These are phyloP conservation scores for Amanita fuliginea DNA, from an alignment of 768 basidiomycete species.

Conservation along the genomic window DNA sequence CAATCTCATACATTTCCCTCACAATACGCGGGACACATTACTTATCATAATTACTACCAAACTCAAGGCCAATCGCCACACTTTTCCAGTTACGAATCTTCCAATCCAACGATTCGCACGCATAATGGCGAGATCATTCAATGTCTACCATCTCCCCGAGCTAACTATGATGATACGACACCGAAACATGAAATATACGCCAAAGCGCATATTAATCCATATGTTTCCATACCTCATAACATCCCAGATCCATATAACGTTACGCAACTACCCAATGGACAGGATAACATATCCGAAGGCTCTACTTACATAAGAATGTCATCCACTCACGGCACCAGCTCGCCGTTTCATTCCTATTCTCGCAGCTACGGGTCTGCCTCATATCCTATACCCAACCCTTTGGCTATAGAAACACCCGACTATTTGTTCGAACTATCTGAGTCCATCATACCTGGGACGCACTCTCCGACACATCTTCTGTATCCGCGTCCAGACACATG, in stretches of 20 bases:
- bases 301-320: not conserved
- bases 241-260: not conserved
- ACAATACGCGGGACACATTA: not conserved
- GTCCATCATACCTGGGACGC: not conserved
- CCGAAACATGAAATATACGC: not conserved
- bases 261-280: not conserved
- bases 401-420: not conserved
- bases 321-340: not conserved
- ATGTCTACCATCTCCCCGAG: not conserved
- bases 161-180: not conserved
- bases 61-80: not conserved
- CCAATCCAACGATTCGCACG: not conserved
- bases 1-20: not conserved
- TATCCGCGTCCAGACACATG: too few species aligned
- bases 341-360: not conserved
- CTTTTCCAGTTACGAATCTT: not conserved
- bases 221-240: not conserved
- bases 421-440: not conserved
- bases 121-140: not conserved
- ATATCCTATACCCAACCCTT: not conserved
- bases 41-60: conserved; percentile 1
- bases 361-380: not conserved
- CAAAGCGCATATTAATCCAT: not conserved
- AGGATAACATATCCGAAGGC: not conserved
- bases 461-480: not conserved